Conservation (phyloP, 2,329 filamentous ascomycete species). For the Talaromyces sp. region DNA sequence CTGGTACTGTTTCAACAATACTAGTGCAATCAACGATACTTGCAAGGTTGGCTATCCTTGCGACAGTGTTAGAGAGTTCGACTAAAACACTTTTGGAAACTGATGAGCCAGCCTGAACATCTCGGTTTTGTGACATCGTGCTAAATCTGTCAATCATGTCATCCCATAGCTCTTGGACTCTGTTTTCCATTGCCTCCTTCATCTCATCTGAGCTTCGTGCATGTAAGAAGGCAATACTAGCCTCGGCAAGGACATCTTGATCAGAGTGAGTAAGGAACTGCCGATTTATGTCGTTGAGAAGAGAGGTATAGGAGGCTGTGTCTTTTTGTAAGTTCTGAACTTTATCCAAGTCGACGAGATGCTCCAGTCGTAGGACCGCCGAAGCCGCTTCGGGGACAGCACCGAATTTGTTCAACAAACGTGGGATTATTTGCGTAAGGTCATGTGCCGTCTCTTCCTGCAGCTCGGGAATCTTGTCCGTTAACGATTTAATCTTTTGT, state of each 20-base stretch:
- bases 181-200: conserved; percentile 77
- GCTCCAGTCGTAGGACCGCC: conserved; percentile 78
- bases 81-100: conserved; percentile 63
- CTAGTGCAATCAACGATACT: conserved; percentile 75
- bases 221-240: conserved; percentile 75
- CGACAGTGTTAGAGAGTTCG: conserved; percentile 68
- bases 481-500: conserved; percentile 57
- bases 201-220: conserved; percentile 84
- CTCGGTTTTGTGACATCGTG: conserved; percentile 65
- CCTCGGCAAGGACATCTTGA: conserved; percentile 78
- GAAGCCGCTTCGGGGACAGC: conserved; percentile 83
- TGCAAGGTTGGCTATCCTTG: conserved; percentile 76
- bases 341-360: conserved; percentile 78
- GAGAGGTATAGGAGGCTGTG: conserved; percentile 69
- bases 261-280: conserved; percentile 94
- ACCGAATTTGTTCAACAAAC: conserved; percentile 86
- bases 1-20: conserved; percentile 60
- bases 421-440: conserved; percentile 75
- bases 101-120: conserved; percentile 68
- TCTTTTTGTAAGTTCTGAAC: conserved; percentile 89
- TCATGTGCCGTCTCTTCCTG: conserved; percentile 76
- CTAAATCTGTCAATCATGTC: conserved; percentile 71
- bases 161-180: conserved; percentile 81
- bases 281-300: conserved; percentile 87
- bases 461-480: conserved; percentile 61